Conservation (phyloP, 2,329 filamentous ascomycete genomes). For the Botrytis paeoniae region DNA sequence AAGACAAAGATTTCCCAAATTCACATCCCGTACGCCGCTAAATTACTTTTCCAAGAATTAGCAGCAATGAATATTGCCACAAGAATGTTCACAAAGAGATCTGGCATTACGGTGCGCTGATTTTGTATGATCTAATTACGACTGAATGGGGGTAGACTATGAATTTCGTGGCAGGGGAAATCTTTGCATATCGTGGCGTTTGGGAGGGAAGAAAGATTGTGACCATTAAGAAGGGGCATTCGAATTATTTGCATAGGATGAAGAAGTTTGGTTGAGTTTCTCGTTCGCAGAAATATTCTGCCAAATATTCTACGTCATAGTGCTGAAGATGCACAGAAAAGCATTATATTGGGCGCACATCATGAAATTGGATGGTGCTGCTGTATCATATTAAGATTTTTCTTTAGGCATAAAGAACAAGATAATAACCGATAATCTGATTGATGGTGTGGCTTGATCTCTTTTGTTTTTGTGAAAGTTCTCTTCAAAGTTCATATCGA, state of each 20-base stretch:
- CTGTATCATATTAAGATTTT: slow-evolving; percentile 17
- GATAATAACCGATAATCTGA: slow-evolving; percentile 1
- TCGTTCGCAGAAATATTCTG: background rate
- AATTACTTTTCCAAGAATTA: slow-evolving; percentile 96
- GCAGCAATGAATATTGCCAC: slow-evolving; percentile 98
- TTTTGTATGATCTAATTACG: slow-evolving; percentile 23
- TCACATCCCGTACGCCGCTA: slow-evolving; percentile 95
- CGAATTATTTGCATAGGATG: slow-evolving; percentile 24
- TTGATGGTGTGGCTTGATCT: background rate
- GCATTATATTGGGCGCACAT: slow-evolving; percentile 7
- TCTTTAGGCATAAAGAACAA: slow-evolving; percentile 13
- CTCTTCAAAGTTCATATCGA: background rate
- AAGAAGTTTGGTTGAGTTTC: slow-evolving; percentile 11
- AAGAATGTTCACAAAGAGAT: slow-evolving; percentile 90
- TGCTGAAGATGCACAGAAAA: slow-evolving; percentile 10
- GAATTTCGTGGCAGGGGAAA: slow-evolving; percentile 16
- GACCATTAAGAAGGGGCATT: slow-evolving; percentile 19
- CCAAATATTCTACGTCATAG: background rate
- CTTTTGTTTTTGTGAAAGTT: background rate
- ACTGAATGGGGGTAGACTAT: slow-evolving; percentile 11
- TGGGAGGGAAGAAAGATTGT: slow-evolving; percentile 32
- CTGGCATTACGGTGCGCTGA: slow-evolving; percentile 69
- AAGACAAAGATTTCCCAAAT: slow-evolving; percentile 98
- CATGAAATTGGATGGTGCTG: slow-evolving; percentile 13
- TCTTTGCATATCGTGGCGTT: slow-evolving; percentile 37